Evolutionary conservation across 371 early-diverging fungal genomes (phyloP).

Genomic region (Capniomyces stellatus): DNA sequence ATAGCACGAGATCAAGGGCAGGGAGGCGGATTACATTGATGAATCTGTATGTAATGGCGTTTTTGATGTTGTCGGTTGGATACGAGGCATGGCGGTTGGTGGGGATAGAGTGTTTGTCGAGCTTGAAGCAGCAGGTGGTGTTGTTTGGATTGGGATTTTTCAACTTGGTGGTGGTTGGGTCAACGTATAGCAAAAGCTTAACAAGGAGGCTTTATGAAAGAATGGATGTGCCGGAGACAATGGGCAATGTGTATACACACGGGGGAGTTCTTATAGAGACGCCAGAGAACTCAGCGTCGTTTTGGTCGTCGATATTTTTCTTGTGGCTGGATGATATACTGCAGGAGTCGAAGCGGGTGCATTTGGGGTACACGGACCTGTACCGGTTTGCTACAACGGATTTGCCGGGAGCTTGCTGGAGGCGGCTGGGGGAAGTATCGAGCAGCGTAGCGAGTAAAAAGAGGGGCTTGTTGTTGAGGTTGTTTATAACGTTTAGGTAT

Average conservation of each 20-base stretch:
- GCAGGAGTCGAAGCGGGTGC: conserved; percentile 7
- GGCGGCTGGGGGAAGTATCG: conserved; percentile 6
- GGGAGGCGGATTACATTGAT: too few species aligned
- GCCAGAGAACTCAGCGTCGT: neutral
- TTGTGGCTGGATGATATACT: conserved; percentile 23
- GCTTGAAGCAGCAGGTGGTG: too few species aligned
- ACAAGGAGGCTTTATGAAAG: too few species aligned
- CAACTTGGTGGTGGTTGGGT: too few species aligned
- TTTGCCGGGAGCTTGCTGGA: conserved; percentile 12
- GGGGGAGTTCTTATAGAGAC: neutral
- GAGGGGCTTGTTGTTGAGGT: neutral
- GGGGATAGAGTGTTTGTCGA: too few species aligned
- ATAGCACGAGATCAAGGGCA: too few species aligned
- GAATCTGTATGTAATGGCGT: too few species aligned
- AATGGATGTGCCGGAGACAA: too few species aligned
- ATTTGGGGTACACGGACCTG: conserved; percentile 11
- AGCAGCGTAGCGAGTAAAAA: conserved; percentile 8
- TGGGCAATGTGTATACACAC: neutral
- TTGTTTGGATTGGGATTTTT: too few species aligned
- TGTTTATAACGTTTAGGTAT: conserved; percentile 10
- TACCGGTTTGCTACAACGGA: conserved; percentile 9
- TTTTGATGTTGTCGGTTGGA: too few species aligned
- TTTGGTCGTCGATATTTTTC: conserved; percentile 4
- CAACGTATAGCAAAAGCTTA: too few species aligned
- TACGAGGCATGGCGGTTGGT: too few species aligned